Conservation (phyloP, 768 basidiomycete species). For the Suillus brevipes region DNA sequence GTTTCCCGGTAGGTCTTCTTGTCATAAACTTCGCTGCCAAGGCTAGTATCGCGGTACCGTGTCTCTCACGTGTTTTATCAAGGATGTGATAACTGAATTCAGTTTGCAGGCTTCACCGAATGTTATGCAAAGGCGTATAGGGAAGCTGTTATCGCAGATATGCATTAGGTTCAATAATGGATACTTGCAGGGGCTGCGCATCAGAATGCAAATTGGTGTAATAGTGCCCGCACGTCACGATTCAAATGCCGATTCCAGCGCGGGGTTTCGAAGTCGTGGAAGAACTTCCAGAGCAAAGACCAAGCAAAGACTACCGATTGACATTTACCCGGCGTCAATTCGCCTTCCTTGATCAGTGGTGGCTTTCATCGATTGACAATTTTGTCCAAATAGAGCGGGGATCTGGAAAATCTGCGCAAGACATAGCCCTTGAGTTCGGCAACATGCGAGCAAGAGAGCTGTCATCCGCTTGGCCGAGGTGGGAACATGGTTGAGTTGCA, state of each 20-base stretch:
- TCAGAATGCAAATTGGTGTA: neutral
- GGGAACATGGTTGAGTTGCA: slow-evolving; percentile 1
- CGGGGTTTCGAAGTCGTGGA: slow-evolving; percentile 5
- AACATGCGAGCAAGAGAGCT: neutral
- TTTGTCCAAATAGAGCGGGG: neutral
- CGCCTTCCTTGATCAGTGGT: neutral
- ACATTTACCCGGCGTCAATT: neutral
- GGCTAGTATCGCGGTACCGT: neutral
- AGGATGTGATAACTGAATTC: neutral
- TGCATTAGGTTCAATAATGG: neutral
- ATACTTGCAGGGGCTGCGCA: neutral
- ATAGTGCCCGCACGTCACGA: neutral
- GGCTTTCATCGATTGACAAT: neutral
- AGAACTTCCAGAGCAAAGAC: neutral
- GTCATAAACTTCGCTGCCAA: neutral
- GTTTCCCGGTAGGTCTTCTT: neutral
- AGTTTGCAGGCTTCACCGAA: neutral
- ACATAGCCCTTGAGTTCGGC: neutral
- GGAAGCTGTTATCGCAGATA: neutral
- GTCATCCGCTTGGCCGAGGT: neutral
- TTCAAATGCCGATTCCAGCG: slow-evolving; percentile 2
- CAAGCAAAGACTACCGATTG: neutral
- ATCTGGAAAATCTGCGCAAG: neutral
- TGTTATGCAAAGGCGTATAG: neutral
- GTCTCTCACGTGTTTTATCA: neutral